phyloP scores from a whole-genome alignment of 805 yeast genomes.

The Nakazawaea populi region DNA sequence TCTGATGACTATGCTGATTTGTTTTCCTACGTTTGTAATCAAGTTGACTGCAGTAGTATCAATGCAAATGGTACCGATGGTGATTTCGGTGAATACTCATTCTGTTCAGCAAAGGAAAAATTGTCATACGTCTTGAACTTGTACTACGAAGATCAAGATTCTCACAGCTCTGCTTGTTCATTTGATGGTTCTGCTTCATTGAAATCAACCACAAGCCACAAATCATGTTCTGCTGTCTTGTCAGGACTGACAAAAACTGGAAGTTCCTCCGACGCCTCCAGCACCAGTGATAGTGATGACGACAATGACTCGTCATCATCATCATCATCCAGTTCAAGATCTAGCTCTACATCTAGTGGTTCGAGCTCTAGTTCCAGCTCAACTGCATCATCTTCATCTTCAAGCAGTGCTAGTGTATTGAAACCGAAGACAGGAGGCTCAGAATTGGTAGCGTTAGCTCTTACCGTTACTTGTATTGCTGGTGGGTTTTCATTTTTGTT shows the following conservation, averaged over 20 bases:
- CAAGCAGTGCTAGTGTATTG: conserved; percentile 17
- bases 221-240: conserved; percentile 46
- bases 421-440: conserved; percentile 11
- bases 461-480: conserved; percentile 30
- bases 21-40: conserved; percentile 52
- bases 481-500: conserved; percentile 39
- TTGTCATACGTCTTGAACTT: conserved; percentile 60
- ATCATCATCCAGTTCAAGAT: conserved; percentile 27
- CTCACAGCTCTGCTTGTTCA: conserved; percentile 52
- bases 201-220: conserved; percentile 32
- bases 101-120: conserved; percentile 66
- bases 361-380: conserved; percentile 23
- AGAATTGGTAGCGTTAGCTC: conserved; percentile 27
- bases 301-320: conserved; percentile 22
- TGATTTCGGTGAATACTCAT: conserved; percentile 65
- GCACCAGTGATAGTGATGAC: conserved; percentile 15
- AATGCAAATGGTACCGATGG: conserved; percentile 58
- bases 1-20: conserved; percentile 52
- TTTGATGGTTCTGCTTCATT: conserved; percentile 67
- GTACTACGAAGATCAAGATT: conserved; percentile 48
- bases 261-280: conserved; percentile 47
- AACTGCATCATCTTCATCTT: conserved; percentile 19
- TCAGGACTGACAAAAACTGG: conserved; percentile 68
- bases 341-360: conserved; percentile 30
- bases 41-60: conserved; percentile 57